phyloP scores from a whole-genome alignment of 2,329 filamentous ascomycete species.

The Penicillium sumatraense region DNA sequence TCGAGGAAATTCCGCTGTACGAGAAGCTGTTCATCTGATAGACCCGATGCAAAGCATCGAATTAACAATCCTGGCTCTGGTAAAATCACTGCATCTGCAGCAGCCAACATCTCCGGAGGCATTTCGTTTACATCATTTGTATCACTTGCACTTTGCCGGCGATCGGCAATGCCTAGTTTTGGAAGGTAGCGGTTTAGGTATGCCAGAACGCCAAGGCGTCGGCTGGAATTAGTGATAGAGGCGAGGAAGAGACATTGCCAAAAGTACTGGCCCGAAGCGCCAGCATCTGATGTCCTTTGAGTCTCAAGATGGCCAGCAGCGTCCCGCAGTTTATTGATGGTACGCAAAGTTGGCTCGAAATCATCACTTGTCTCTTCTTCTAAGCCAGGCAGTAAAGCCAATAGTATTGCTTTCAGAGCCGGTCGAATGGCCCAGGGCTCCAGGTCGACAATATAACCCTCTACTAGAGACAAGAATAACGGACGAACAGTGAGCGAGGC shows the following conservation, averaged over 20 bases:
- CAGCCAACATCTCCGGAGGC: conserved; percentile 36
- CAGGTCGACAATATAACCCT: conserved; percentile 76
- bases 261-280: conserved; percentile 81
- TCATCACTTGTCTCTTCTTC: conserved; percentile 98
- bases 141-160: conserved; percentile 34
- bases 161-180: conserved; percentile 59
- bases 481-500: conserved; percentile 90
- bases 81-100: conserved; percentile 56
- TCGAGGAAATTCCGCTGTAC: conserved; percentile 95
- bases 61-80: conserved; percentile 91
- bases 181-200: conserved; percentile 83
- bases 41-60: conserved; percentile 87
- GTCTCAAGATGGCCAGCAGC: conserved; percentile 60
- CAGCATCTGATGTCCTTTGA: conserved; percentile 54
- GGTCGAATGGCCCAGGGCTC: conserved; percentile 75
- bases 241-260: conserved; percentile 98
- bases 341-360: conserved; percentile 82
- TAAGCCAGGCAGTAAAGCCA: conserved; percentile 86
- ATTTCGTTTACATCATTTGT: conserved; percentile 31
- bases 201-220: conserved; percentile 83
- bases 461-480: conserved; percentile 80
- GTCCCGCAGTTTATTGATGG: conserved; percentile 77
- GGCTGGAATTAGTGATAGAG: conserved; percentile 83
- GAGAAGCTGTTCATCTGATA: conserved; percentile 83
- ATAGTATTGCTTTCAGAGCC: conserved; percentile 85